phyloP scores from a whole-genome alignment of 2,329 filamentous ascomycete species.

The Talaromyces sp. region DNA sequence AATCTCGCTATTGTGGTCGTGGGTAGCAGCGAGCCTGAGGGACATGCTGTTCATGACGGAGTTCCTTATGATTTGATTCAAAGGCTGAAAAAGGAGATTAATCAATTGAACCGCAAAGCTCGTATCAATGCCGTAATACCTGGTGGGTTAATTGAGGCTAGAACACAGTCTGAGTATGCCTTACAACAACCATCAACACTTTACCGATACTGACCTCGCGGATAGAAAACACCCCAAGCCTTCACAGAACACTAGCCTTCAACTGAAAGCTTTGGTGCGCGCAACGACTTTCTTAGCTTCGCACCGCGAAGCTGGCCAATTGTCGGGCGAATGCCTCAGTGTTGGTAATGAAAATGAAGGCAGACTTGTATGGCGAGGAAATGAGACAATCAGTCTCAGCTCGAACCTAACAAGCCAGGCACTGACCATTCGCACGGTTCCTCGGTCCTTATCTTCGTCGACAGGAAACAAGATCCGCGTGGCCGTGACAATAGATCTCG shows the following conservation, averaged over 20 bases:
- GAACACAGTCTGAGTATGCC: not conserved
- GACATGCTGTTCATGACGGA: slow-evolving; percentile 37
- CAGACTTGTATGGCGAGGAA: slow-evolving; percentile 48
- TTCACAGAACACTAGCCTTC: slow-evolving; percentile 20
- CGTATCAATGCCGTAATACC: slow-evolving; percentile 53
- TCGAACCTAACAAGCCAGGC: not conserved
- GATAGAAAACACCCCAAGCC: not conserved
- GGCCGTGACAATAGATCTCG: slow-evolving; percentile 50
- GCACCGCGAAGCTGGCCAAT: slow-evolving; percentile 52
- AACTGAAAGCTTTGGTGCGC: slow-evolving; percentile 49
- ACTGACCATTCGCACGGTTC: slow-evolving; percentile 16
- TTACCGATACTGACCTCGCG: not conserved
- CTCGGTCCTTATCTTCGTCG: slow-evolving; percentile 15
- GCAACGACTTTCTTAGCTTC: slow-evolving; percentile 51
- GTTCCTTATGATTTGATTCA: slow-evolving; percentile 53
- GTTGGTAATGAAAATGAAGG: slow-evolving; percentile 54
- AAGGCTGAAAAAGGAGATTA: slow-evolving; percentile 55
- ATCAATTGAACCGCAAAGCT: slow-evolving; percentile 48
- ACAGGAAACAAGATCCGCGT: slow-evolving; percentile 25
- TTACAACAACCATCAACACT: not conserved
- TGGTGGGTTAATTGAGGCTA: slow-evolving; percentile 45
- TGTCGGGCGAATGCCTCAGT: slow-evolving; percentile 53
- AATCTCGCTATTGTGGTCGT: slow-evolving; percentile 54
- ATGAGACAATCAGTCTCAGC: slow-evolving; percentile 31
- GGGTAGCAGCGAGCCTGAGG: slow-evolving; percentile 49